These are phyloP conservation scores for Tricholoma furcatifolium DNA, from an alignment of 768 basidiomycete species.

Conservation along the genomic window DNA sequence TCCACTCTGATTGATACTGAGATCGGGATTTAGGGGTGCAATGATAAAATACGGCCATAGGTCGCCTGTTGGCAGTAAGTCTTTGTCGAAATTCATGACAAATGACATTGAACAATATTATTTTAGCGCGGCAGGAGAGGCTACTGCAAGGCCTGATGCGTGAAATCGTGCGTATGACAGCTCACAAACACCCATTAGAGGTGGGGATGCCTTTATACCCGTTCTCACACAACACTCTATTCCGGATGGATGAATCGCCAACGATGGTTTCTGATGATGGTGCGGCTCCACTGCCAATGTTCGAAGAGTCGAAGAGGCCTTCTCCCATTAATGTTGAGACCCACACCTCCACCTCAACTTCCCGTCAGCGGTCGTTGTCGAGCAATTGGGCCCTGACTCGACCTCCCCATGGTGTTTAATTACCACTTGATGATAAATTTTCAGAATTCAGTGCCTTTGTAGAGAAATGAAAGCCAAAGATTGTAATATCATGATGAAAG, in stretches of 20 bases:
- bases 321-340: conserved; percentile 14
- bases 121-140: conserved; percentile 76
- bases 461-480: neutral
- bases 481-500: neutral
- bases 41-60: conserved; percentile 80
- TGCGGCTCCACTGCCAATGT: conserved; percentile 38
- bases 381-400: conserved; percentile 24
- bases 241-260: conserved; percentile 47
- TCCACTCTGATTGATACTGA: neutral
- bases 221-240: conserved; percentile 69
- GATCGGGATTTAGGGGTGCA: conserved; percentile 56
- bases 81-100: conserved; percentile 1
- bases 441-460: neutral
- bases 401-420: conserved; percentile 17
- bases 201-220: conserved; percentile 81
- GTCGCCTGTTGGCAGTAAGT: conserved; percentile 82
- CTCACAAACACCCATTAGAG: conserved; percentile 75
- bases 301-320: conserved; percentile 29
- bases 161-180: conserved; percentile 81
- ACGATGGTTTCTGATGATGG: conserved; percentile 28
- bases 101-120: conserved; percentile 5
- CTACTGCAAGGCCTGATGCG: conserved; percentile 81
- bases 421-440: conserved; percentile 1
- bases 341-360: conserved; percentile 10
- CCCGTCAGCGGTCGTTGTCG: conserved; percentile 12